Evolutionary conservation across 352 stramenopile species (phyloP), one percentile per base, ranked within the genome.

Genomic region (Blastocystis sp.): DNA sequence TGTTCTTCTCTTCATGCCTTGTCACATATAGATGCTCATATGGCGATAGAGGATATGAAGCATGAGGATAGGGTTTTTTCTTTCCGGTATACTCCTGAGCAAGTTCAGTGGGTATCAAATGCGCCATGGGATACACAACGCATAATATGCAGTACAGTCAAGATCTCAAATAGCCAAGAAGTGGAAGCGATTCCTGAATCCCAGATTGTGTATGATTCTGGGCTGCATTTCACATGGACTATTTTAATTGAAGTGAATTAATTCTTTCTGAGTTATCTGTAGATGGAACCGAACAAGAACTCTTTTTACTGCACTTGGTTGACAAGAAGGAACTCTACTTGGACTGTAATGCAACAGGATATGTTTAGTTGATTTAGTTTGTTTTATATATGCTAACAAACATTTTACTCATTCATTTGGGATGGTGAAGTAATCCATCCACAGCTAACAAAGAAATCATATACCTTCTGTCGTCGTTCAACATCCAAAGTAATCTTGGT

Each of bases 391-490:
- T 66, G 1, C 37, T 66, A 78, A 78, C 66, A 78, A 78, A 78
- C 66, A 78, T 0, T 59, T 59, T n/a, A 59, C 20, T 59, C 50
- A 59, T 43, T 55, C 24, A 78, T 13, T 34, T 43, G 41, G 0
- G 66, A 4, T 4, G n/a, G 24, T 24, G 73, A 45, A 18, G 73
- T 89, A 41, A 96, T 93, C 93, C 93, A 96, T 56, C 94, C 94
- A 45, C 93, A 95, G 79, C 94, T 93, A 68, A 96, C 93, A 76
- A 96, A 95, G 79, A 96, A 96, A 55, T 96, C 94, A 90, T 95
- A 96, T 62, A 96, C 92, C 76, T 95, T 92, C 43, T 93, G 93
- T 11, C 93, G 95, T 76, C 66, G 30, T 47, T 89, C 66, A 2
- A 89, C 66, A 53, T 89, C 78, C 26, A 89, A 76, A 5, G 63